Evolutionary conservation across 805 yeast species (phyloP), one percentile per base, ranked within the genome.

Genomic region (Lipomyces oligophaga): DNA sequence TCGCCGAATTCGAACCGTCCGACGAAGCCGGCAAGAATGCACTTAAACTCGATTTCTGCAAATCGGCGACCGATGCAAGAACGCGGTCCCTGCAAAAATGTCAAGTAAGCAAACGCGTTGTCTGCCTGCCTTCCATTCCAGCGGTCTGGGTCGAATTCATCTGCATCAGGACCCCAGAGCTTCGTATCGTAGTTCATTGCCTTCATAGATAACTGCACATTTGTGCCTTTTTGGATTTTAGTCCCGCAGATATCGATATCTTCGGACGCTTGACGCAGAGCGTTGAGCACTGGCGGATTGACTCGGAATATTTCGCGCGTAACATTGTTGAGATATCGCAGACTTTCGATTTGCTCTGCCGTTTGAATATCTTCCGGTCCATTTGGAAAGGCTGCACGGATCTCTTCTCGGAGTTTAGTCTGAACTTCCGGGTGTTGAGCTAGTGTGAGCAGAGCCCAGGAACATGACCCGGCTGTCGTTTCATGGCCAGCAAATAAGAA

Each of bases 141-240:
- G 18, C 55, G 28, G 24, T 47, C 52, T 6, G 55, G 55, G 18
- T 42, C 28, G 26, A 50, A 50, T 13, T 35, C 36, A 4, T 20
- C 31, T 6, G 55, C 48, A 22, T 50, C 55, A 3, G 27, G 26
- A 10, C 52, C 55, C 55, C 54, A 49, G 21, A 21, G 33, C n/a
- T 28, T 8, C 25, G 34, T 21, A 13, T 34, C 38, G 22, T 30
- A 20, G 22, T 41, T 41, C 47, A 45, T 28, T 13, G 38, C 43
- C 11, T 24, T 21, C n/a, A 42, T 37, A 13, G 40, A 35, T 6
- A 34, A 13, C 21, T 35, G 38, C 3, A 36, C n/a, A n/a, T 36
- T 31, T 16, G 49, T 45, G 16, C 44, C 50, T 28, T 45, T 49
- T 10, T 36, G 18, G 11, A 49, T 34, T 3, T 24, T 27, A n/a